Evolutionary conservation across 768 basidiomycete species (phyloP).

Genomic region (Calocera viscosa): DNA sequence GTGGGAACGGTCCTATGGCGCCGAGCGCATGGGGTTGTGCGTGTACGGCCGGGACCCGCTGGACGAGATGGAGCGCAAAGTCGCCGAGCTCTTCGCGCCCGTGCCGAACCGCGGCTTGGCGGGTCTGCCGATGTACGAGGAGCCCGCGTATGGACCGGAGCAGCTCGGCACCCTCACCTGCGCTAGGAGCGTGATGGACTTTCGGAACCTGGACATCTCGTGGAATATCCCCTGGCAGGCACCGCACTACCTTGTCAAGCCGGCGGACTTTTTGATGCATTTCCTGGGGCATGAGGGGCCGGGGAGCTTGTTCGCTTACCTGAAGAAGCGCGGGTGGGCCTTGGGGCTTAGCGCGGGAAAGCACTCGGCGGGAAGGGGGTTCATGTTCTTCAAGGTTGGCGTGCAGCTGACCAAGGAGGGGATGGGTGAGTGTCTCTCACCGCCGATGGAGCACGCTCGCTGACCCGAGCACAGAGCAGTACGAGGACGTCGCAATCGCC

Average conservation of each 20-base stretch:
- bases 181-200: slow-evolving; percentile 78
- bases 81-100: slow-evolving; percentile 56
- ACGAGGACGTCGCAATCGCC: slow-evolving; percentile 54
- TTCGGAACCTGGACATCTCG: slow-evolving; percentile 70
- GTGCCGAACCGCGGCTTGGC: slow-evolving; percentile 46
- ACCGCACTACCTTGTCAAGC: slow-evolving; percentile 26
- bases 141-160: slow-evolving; percentile 16
- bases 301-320: slow-evolving; percentile 79
- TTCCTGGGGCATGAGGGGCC: slow-evolving; percentile 74
- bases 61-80: slow-evolving; percentile 54
- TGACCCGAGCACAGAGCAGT: slow-evolving; percentile 42
- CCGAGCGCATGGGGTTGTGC: slow-evolving; percentile 24
- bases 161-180: slow-evolving; percentile 27
- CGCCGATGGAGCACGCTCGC: not conserved
- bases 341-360: slow-evolving; percentile 58
- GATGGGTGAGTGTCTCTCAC: slow-evolving; percentile 58
- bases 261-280: slow-evolving; percentile 60
- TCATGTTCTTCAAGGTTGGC: slow-evolving; percentile 80
- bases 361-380: slow-evolving; percentile 63
- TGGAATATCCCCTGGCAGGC: slow-evolving; percentile 25
- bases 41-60: slow-evolving; percentile 44
- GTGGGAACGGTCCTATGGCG: slow-evolving; percentile 29
- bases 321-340: slow-evolving; percentile 82
- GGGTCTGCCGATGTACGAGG: slow-evolving; percentile 12
- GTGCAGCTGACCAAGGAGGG: slow-evolving; percentile 73